These are phyloP conservation scores for Blastomyces parvus DNA, from an alignment of 2,329 filamentous ascomycete genomes.

Conservation along the genomic window DNA sequence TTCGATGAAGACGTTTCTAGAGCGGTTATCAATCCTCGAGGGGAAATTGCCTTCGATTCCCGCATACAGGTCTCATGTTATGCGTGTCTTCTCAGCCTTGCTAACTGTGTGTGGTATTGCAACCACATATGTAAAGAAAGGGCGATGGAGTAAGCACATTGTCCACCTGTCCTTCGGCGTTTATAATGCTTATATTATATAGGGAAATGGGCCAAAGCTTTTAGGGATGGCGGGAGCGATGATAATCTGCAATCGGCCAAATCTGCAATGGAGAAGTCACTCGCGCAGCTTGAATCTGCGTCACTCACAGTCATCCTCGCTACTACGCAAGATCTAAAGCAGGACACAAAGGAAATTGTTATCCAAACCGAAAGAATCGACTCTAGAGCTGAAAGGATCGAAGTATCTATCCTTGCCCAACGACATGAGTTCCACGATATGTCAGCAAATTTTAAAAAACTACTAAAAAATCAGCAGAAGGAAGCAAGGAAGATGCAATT, in stretches of 20 bases:
- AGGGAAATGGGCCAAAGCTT: neutral
- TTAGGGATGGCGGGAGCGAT: neutral
- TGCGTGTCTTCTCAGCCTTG: neutral
- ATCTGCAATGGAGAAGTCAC: neutral
- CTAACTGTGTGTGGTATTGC: neutral
- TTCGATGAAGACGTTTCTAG: neutral
- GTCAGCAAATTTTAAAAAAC: slow-evolving; percentile 1
- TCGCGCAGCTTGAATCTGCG: neutral
- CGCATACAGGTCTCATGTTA: slow-evolving; percentile 1
- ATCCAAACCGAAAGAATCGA: neutral
- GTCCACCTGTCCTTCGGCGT: neutral
- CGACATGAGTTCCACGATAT: neutral
- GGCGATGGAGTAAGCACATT: neutral
- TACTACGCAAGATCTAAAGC: neutral
- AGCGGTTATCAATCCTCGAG: neutral
- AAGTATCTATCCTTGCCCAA: neutral
- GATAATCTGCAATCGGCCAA: neutral
- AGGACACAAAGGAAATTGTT: neutral
- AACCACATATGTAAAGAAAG: neutral
- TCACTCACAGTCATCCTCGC: slow-evolving; percentile 2
- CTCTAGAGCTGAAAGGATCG: neutral
- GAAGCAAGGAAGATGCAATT: neutral
- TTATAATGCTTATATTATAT: neutral
- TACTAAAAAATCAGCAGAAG: neutral
- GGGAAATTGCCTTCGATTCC: slow-evolving; percentile 1